Conservation (phyloP, 805 yeast genomes). For the Monosporozyma unispora region DNA sequence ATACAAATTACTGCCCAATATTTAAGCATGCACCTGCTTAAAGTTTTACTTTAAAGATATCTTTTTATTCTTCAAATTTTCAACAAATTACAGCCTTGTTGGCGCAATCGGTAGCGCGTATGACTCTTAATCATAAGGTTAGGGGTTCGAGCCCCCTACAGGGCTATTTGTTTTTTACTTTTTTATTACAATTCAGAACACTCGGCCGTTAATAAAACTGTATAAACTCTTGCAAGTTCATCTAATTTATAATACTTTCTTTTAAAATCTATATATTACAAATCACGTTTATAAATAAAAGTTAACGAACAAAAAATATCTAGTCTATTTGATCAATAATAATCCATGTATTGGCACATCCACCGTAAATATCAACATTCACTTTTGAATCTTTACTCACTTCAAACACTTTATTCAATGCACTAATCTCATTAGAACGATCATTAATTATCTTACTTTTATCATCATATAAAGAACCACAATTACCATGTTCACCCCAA, state of each 20-base stretch:
- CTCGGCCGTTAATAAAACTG: too few species aligned
- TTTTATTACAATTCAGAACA: too few species aligned
- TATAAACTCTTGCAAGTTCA: too few species aligned
- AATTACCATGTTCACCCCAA: constrained; percentile 98
- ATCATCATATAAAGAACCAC: constrained; percentile 39
- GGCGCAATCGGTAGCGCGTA: constrained; percentile 18
- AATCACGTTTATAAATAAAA: too few species aligned
- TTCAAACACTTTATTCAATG: constrained; percentile 12
- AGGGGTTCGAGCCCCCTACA: constrained; percentile 17
- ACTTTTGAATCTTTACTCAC: neutral
- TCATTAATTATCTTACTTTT: constrained; percentile 14
- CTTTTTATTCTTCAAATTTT: neutral
- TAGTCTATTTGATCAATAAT: constrained; percentile 16
- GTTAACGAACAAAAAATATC: too few species aligned
- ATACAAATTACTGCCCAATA: too few species aligned
- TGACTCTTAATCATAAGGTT: constrained; percentile 16
- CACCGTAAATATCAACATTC: constrained; percentile 36
- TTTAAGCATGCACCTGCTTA: too few species aligned
- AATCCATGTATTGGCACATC: constrained; percentile 66
- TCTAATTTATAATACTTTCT: too few species aligned
- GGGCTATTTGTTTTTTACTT: too few species aligned
- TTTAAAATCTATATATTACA: too few species aligned
- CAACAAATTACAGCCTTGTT: constrained; percentile 8
- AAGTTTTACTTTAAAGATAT: too few species aligned
- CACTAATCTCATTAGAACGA: constrained; percentile 18